Conservation (phyloP, 441 rosid species). For the Corymbia citriodora region DNA sequence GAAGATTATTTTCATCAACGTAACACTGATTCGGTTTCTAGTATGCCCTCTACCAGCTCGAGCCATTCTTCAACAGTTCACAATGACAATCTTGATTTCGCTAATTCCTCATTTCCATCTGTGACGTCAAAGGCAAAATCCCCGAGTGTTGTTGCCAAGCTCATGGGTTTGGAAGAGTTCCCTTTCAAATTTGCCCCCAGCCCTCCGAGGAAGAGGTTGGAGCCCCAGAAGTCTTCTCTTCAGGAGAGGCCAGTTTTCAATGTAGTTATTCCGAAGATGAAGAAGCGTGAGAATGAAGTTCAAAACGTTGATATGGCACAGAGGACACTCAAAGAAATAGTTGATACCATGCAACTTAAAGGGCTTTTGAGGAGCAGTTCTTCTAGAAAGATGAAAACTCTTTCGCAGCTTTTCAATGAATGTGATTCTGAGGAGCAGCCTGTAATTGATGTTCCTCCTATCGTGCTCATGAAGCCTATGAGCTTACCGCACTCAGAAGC, state of each 20-base stretch:
- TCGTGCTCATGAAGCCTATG: conserved; percentile 64
- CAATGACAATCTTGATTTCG: conserved; percentile 21
- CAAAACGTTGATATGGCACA: conserved; percentile 19
- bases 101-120: conserved; percentile 28
- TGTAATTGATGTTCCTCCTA: conserved; percentile 31
- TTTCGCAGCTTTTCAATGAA: conserved; percentile 17
- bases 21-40: conserved; percentile 30
- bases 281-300: conserved; percentile 21
- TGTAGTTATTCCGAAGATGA: conserved; percentile 24
- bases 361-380: conserved; percentile 32
- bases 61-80: conserved; percentile 45
- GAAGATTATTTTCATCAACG: conserved; percentile 14
- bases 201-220: conserved; percentile 15
- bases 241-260: conserved; percentile 19
- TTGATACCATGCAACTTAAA: conserved; percentile 35
- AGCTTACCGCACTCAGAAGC: conserved; percentile 14
- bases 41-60: conserved; percentile 63
- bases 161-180: conserved; percentile 87
- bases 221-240: conserved; percentile 15
- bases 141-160: conserved; percentile 74
- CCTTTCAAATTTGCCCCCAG: conserved; percentile 25
- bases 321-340: conserved; percentile 39
- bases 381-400: conserved; percentile 20
- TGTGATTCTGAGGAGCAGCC: conserved; percentile 18
- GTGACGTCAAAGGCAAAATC: conserved; percentile 26